Evolutionary conservation across 164 flowering plant species (phyloP), one percentile per base, ranked within the genome.

Genomic region (Magnolia kwangsiensis): DNA sequence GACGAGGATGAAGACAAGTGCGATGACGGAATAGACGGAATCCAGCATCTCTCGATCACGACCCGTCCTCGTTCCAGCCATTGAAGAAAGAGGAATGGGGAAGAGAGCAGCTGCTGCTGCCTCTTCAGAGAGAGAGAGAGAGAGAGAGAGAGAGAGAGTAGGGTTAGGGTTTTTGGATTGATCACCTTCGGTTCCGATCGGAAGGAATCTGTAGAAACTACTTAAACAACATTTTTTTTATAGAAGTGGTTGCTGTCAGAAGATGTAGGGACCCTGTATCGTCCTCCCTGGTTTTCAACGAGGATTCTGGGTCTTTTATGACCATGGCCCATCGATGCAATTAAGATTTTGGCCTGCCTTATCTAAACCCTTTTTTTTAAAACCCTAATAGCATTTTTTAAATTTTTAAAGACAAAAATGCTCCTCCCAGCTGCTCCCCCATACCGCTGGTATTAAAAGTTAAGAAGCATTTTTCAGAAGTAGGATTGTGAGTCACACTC

Each of bases 1-100:
- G 21, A 93, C 85, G 0, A 93, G 85, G 18, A 95, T 78, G 81
- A 92, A 79, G n/a, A 90, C 81, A 19, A 92, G 75, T 0, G 91
- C 86, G 55, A 92, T 75, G 10, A 87, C 82, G 1, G 95, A 82
- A 82, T 80, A 89, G 7, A 89, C 71, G 1, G 93, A 84, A 49
- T 88, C 87, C 14, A 89, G 83, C 77, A 89, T 74, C 75, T 86
- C 83, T 19, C 81, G 73, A 51, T 77, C 79, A n/a, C 87, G 73
- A 13, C 80, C 80, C 61, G 79, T 82, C 9, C 78, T 79, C 61
- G 18, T 55, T 16, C 67, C 63, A 74, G 82, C 81, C 91, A 86
- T 85, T 50, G 78, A 45, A 67, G 71, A 50, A 23, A 63, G 50
- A 37, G 7, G 19, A 14, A 29, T 64, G 67, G 9, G 73, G 21